Conservation (phyloP, 2,329 filamentous ascomycete species). For the Calonectria pteridis region DNA sequence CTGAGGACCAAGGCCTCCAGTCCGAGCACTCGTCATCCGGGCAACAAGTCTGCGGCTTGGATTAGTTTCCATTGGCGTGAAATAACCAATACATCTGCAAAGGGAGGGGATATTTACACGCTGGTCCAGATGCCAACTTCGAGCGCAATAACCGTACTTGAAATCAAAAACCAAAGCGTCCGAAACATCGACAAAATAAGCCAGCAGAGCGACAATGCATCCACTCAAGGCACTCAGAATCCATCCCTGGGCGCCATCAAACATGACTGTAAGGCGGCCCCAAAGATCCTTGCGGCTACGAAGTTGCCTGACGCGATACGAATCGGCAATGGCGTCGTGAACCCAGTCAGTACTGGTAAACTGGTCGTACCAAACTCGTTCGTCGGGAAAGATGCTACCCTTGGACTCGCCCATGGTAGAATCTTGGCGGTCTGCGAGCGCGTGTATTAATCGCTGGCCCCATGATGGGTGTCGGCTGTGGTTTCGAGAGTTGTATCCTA, state of each 20-base stretch:
- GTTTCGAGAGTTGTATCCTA: conserved; percentile 58
- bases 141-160: conserved; percentile 88
- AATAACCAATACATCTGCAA: neutral
- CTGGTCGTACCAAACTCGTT: conserved; percentile 98
- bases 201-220: conserved; percentile 84
- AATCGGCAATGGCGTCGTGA: conserved; percentile 95
- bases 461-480: conserved; percentile 71
- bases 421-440: conserved; percentile 69
- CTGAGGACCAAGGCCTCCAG: conserved; percentile 69
- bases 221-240: conserved; percentile 92
- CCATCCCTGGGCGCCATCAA: conserved; percentile 95
- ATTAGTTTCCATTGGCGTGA: conserved; percentile 19
- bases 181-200: conserved; percentile 89
- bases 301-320: conserved; percentile 87
- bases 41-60: conserved; percentile 60
- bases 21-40: conserved; percentile 68
- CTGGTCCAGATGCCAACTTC: conserved; percentile 79
- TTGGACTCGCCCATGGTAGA: conserved; percentile 72
- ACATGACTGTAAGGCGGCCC: conserved; percentile 80
- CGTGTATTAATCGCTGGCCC: conserved; percentile 72
- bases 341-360: conserved; percentile 99
- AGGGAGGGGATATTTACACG: conserved; percentile 60
- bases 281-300: conserved; percentile 85
- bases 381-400: conserved; percentile 77
- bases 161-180: conserved; percentile 89